A percentile compares a stretch with the other conserved stretches of the same genome.
Evolutionary conservation across 139 green algal genomes (phyloP).

Genomic region (Chlorella sp.): DNA sequence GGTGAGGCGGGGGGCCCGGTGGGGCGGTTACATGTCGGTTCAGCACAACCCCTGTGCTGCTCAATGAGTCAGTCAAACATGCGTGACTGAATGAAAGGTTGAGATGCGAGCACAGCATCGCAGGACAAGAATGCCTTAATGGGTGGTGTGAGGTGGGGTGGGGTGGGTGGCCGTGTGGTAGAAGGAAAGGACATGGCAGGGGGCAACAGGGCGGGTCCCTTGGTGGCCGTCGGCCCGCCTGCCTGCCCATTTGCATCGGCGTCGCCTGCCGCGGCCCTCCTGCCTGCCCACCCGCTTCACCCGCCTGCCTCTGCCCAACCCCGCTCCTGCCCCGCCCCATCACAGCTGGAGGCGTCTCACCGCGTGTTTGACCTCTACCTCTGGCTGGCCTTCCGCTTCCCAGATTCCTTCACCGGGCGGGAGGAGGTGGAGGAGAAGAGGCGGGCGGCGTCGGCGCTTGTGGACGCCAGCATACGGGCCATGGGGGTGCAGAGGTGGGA

Average conservation of each 20-base stretch:
- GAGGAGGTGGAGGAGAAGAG: conserved; percentile 38
- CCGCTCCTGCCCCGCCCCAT: no score
- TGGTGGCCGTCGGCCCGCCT: background rate
- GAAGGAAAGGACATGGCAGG: no score
- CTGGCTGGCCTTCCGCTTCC: conserved; percentile 71
- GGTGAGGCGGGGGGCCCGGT: background rate
- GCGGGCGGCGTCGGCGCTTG: conserved; percentile 31
- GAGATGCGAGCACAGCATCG: no score
- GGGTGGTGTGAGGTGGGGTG: no score
- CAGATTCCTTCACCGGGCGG: conserved; percentile 48
- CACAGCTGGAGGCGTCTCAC: conserved; percentile 59
- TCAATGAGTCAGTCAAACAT: no score
- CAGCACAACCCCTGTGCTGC: no score
- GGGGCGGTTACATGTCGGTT: no score
- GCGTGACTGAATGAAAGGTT: no score
- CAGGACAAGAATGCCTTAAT: no score
- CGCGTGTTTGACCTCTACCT: conserved; percentile 53
- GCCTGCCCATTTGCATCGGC: no score
- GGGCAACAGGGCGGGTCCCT: background rate
- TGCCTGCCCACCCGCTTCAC: background rate
- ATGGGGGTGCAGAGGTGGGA: conserved; percentile 30
- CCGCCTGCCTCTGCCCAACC: no score
- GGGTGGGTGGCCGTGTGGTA: no score
- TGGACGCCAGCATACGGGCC: conserved; percentile 46
- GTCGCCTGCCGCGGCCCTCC: background rate